Evolutionary conservation across 75 land plant genomes (phyloP), one percentile per base, ranked within the genome.

Genomic region (Selaginella tamariscina): DNA sequence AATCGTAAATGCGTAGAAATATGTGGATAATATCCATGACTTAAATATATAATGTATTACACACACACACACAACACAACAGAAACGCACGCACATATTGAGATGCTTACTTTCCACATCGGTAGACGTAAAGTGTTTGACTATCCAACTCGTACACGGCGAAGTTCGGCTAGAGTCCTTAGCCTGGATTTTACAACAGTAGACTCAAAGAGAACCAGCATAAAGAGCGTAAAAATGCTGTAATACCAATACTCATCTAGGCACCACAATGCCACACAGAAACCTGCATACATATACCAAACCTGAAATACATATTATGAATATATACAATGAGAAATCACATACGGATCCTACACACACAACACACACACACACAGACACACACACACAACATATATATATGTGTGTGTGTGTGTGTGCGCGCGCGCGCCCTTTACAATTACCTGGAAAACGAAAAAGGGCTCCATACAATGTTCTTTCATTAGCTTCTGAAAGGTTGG

Each of bases 201-300:
- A n/a, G 98, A 89, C 72, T 94, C 98, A 76, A 94, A 94, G 69
- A 94, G 73, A 33, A 94, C 84, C 56, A 94, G 83, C 98, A 94
- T 94, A 75, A 87, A 87, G 20, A 94, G 80, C 1, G 98, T 94
- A 69, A 94, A 94, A 70, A 94, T 73, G 74, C 98, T 94, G 76
- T 94, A 94, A 56, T 87, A 89, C 98, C 98, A 94, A 65, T 87
- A 94, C 33, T 94, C 98, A 77, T 94, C 98, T 55, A 94, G 86
- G 70, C 98, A 94, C 98, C 98, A 94, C 2, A 94, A 88, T 28
- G 91, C 91, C 29, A 94, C 98, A 79, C 98, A 94, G 74, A 94
- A 94, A 93, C 98, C 98, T 80, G 82, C 64, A 59, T n/a, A 22
- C n/a, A n/a, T n/a, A n/a, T n/a, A n/a, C n/a, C n/a, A n/a, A n/a